These are phyloP conservation scores for Phytophthora tentaculata DNA, from an alignment of 352 stramenopile genomes.

Conservation along the genomic window DNA sequence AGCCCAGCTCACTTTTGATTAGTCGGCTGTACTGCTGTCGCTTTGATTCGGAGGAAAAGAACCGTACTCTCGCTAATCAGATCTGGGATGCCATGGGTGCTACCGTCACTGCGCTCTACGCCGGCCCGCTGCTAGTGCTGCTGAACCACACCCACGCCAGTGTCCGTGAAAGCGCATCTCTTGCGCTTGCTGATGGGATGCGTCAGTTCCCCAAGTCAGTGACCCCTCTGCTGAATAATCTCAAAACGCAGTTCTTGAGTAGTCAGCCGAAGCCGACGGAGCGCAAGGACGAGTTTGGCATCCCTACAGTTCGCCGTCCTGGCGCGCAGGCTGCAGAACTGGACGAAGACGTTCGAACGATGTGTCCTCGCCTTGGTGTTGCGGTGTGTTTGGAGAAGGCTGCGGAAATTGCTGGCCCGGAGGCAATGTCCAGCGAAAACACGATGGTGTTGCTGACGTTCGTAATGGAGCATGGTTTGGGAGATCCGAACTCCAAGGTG, in stretches of 20 bases:
- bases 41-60: conserved; percentile 72
- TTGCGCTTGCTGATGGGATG: conserved; percentile 84
- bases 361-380: conserved; percentile 76
- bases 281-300: conserved; percentile 75
- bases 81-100: conserved; percentile 70
- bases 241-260: conserved; percentile 71
- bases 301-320: conserved; percentile 66
- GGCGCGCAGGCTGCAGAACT: conserved; percentile 49
- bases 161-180: conserved; percentile 79
- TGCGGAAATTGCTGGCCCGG: conserved; percentile 36
- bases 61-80: conserved; percentile 59
- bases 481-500: conserved; percentile 73
- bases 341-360: conserved; percentile 62
- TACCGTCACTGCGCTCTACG: conserved; percentile 65
- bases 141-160: conserved; percentile 78
- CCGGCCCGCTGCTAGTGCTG: conserved; percentile 66
- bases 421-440: conserved; percentile 58
- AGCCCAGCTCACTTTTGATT: conserved; percentile 58
- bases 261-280: conserved; percentile 62
- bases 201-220: conserved; percentile 79
- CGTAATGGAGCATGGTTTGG: conserved; percentile 81
- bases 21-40: conserved; percentile 67
- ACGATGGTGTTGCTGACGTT: conserved; percentile 79
- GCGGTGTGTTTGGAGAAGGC: conserved; percentile 81
- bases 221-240: conserved; percentile 66